Conservation (phyloP, 495 filamentous ascomycete species). For the Sporormia fimetaria region DNA sequence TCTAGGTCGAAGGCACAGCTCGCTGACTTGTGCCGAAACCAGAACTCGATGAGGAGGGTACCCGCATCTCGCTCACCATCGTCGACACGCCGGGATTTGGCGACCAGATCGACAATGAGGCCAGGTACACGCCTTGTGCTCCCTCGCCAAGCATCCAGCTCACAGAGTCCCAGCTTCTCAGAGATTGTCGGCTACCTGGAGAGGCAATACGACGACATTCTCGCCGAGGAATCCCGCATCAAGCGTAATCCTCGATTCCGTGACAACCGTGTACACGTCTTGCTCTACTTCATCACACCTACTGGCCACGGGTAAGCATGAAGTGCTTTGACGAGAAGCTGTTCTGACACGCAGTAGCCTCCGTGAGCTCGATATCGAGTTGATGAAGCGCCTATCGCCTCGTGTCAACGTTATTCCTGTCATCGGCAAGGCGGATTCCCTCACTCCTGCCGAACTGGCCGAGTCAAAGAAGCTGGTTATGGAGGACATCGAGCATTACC, state of each 20-base stretch:
- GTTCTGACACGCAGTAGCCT: slow-evolving; percentile 46
- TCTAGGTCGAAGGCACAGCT: slow-evolving; percentile 4
- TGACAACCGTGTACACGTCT: slow-evolving; percentile 94
- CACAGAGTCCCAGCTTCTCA: slow-evolving; percentile 53
- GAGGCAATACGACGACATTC: slow-evolving; percentile 97
- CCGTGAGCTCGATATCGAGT: slow-evolving; percentile 95
- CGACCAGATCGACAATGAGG: slow-evolving; percentile 98
- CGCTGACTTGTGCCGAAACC: slow-evolving; percentile 50
- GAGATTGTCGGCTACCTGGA: slow-evolving; percentile 97
- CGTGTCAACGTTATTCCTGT: slow-evolving; percentile 98
- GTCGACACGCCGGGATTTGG: slow-evolving; percentile 98
- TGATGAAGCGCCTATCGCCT: slow-evolving; percentile 97
- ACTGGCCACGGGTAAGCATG: slow-evolving; percentile 77
- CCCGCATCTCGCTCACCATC: slow-evolving; percentile 92
- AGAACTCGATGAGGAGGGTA: slow-evolving; percentile 95
- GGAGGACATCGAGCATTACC: slow-evolving; percentile 99
- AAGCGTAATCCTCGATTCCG: slow-evolving; percentile 99
- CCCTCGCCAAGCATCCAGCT: background rate
- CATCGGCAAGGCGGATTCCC: slow-evolving; percentile 94
- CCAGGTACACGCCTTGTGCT: slow-evolving; percentile 51
- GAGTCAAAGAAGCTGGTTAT: slow-evolving; percentile 99
- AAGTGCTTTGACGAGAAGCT: slow-evolving; percentile 22
- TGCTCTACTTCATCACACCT: slow-evolving; percentile 98
- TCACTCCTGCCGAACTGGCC: slow-evolving; percentile 90
- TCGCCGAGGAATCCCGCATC: slow-evolving; percentile 98